Base-by-base conservation (phyloP, 257 asterid genomes). In the Fraxinus excelsior region DNA sequence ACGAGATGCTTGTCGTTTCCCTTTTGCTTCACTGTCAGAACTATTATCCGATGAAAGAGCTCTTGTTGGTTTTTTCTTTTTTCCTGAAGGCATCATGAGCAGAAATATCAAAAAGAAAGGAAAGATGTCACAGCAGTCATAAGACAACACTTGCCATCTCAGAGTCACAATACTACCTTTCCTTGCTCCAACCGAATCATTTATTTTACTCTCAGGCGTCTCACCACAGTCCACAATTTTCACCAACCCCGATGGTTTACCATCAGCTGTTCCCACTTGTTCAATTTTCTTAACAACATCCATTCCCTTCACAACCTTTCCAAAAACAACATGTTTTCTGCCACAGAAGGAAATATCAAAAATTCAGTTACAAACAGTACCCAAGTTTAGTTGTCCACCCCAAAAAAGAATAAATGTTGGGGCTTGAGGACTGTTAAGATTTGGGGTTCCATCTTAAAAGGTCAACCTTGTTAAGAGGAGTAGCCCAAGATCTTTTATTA, bases 301-400 rank as follows among this genome's bases (percentile, higher is more conserved):
- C 95, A 96, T 87, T 78, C 99, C 99, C 75, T 86, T 87, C 76
- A 90, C 94, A 83, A 91, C 99, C 84, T 90, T 93, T 40, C 99
- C 99, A 76, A 96, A 96, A 82, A 96, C 98, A 70, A 96, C 98
- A 86, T 96, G 99, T 75, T 91, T 96, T 83, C 99, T 96, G 92
- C 84, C 86, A 84, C 65, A 21, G 23, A 19, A 78, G 28, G 58
- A 74, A 80, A 67, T 25, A 21, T 31, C 73, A 73, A 14, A 25
- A 56, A 29, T 25, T 34, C 49, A 70, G 64, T 32, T 56, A 42
- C 66, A 67, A 74, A 70, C 18, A 76, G 25, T 65, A 77, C 66
- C 46, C 10, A 35, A 84, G 64, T 80, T 37, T 28, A 40, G 21
- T 49, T 14, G 38, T n/a, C 53, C 25, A 74, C 64, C 56, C 75